These are phyloP conservation scores for Tetramitus jugosus DNA, from an alignment of 208 protist genomes.

Conservation along the genomic window DNA sequence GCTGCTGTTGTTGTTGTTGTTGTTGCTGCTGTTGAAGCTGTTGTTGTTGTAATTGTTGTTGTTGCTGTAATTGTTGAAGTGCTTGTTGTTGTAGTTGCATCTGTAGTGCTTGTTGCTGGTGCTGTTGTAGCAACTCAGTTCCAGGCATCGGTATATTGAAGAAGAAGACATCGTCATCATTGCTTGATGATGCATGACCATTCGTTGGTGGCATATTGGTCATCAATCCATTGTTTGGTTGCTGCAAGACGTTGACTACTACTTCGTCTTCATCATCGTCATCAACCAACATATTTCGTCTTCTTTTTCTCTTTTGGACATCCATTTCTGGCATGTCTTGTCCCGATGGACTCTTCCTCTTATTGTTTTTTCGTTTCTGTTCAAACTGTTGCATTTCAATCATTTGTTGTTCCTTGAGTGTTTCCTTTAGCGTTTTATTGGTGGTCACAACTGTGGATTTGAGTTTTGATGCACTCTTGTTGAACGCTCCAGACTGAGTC, in stretches of 20 bases:
- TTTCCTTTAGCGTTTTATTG: too few relatives aligned
- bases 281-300: slow-evolving; percentile 1
- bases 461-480: too few relatives aligned
- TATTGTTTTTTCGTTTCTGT: not conserved
- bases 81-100: too few relatives aligned
- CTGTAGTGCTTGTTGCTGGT: too few relatives aligned
- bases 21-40: not conserved
- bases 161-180: too few relatives aligned
- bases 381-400: not conserved
- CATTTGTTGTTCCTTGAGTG: not conserved
- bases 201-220: not conserved
- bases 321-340: not conserved
- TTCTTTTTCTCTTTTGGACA: not conserved
- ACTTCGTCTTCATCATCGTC: not conserved
- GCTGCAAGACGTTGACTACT: not conserved
- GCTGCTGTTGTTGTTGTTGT: not conserved
- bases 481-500: too few relatives aligned
- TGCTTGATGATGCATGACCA: not conserved
- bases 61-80: too few relatives aligned
- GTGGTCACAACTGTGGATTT: too few relatives aligned
- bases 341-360: not conserved
- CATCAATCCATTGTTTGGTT: not conserved
- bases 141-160: too few relatives aligned
- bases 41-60: not conserved
- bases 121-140: too few relatives aligned